Percentiles rank a stretch among this genome's conserved stretches.
Conservation (phyloP, 2,329 filamentous ascomycete species). For the Colletotrichum higginsianum region DNA sequence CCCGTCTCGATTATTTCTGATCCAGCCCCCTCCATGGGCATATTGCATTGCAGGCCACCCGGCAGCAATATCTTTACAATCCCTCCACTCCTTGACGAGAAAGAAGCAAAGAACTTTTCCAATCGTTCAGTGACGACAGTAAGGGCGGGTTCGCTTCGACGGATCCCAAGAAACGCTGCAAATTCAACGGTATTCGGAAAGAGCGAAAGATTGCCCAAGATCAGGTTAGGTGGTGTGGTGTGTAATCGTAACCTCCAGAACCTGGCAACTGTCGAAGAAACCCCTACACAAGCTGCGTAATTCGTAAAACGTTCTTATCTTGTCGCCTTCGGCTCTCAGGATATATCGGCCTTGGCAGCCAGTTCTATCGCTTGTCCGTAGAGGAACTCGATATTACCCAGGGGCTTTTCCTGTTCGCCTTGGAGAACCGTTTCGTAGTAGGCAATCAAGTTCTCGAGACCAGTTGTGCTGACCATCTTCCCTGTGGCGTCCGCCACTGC, state of each 20-base stretch:
- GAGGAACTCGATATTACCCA: conserved; percentile 21
- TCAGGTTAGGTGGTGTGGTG: not conserved
- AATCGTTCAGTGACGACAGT: conserved; percentile 31
- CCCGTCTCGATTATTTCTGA: conserved; percentile 22
- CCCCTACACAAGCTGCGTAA: conserved; percentile 26
- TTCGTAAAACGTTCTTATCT: conserved; percentile 28
- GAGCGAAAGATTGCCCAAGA: conserved; percentile 13
- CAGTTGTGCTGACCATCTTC: conserved; percentile 63
- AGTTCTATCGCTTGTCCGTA: conserved; percentile 33
- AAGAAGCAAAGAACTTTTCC: conserved; percentile 40
- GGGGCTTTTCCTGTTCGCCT: not conserved
- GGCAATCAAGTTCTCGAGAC: conserved; percentile 74
- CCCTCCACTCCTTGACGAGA: conserved; percentile 20
- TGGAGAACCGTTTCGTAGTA: conserved; percentile 66
- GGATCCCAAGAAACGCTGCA: conserved; percentile 31
- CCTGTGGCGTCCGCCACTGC: conserved; percentile 74
- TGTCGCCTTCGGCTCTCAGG: conserved; percentile 9
- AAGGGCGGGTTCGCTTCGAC: conserved; percentile 1
- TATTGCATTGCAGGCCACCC: conserved; percentile 15
- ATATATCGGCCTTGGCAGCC: conserved; percentile 4
- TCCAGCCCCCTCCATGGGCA: not conserved
- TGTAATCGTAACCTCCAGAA: conserved; percentile 6
- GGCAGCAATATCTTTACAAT: conserved; percentile 8
- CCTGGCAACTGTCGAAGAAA: conserved; percentile 9
- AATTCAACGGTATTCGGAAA: conserved; percentile 16